Evolutionary conservation across 73 alveolate genomes (phyloP), one percentile per base, ranked within the genome.

Genomic region (Chromera velia): DNA sequence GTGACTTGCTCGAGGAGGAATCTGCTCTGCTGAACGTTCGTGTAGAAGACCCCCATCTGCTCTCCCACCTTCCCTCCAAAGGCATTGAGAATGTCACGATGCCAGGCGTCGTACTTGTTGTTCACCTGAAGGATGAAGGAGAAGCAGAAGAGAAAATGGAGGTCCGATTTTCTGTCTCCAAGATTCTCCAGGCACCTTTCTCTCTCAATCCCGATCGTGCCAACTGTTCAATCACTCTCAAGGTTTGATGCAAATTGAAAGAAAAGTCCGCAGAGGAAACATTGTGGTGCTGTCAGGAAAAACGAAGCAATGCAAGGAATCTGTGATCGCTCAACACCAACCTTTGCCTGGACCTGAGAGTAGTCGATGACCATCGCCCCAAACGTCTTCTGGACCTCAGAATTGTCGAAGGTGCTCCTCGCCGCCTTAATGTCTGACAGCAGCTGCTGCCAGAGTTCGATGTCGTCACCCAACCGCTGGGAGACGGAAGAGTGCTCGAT

Each of bases 361-460:
- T 94, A 97, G 88, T 91, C 98, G 9, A 97, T 93, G 47, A 93
- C 90, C 45, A 97, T 88, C 1, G 99, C 97, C 9, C 99, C 99
- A 70, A 97, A 94, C 47, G 32, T 34, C 80, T n/a, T 46, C 67
- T 80, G 79, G 34, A 24, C 87, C 72, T 95, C 98, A 28, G 93
- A 73, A 69, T 89, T 93, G 75, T 94, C 98, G 83, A 96, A 95
- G 45, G 95, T 96, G 45, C 82, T 91, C 76, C 96, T 87, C 17
- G 93, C 94, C 65, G 84, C 81, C 80, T 93, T 93, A 63, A 96
- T 92, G 73, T 94, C 99, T 55, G 87, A 88, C 81, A 96, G 88
- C 70, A 94, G 85, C 33, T 92, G 90, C 80, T 94, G 93, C 99
- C 99, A 96, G 70, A 86, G 88, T 30, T 82, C 94, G 67, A 92